Conservation (phyloP, 768 basidiomycete genomes). For the Mycena capillaripes region DNA sequence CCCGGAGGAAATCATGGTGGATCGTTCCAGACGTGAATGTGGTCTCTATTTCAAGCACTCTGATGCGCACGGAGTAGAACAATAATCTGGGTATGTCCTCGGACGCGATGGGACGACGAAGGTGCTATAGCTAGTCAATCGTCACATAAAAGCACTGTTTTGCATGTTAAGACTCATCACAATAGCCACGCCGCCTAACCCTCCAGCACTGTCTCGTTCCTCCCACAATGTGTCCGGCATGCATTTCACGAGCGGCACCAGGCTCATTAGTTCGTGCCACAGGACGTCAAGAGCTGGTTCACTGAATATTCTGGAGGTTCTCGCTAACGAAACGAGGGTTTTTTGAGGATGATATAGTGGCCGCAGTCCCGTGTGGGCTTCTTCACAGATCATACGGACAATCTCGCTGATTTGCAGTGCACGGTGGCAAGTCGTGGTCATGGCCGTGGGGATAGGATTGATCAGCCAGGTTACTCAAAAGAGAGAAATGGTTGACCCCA, state of each 20-base stretch:
- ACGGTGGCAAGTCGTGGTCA: conserved; percentile 19
- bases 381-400: conserved; percentile 23
- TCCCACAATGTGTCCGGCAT: conserved; percentile 31
- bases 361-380: background rate
- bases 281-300: conserved; percentile 21
- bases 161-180: conserved; percentile 4
- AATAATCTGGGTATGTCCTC: conserved; percentile 20
- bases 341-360: too few relatives aligned
- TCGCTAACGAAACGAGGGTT: conserved; percentile 1
- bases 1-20: conserved; percentile 5
- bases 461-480: too few relatives aligned
- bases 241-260: conserved; percentile 26
- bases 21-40: background rate
- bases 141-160: background rate
- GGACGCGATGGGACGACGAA: conserved; percentile 20
- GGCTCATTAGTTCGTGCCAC: conserved; percentile 7
- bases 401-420: conserved; percentile 25
- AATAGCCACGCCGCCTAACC: background rate
- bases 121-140: background rate
- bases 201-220: too few relatives aligned
- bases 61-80: conserved; percentile 27
- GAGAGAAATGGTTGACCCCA: too few relatives aligned
- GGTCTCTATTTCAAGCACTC: background rate
- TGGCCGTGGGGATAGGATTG: too few relatives aligned
- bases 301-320: conserved; percentile 16